Evolutionary conservation across 2,329 filamentous ascomycete genomes (phyloP).

Genomic region (Gaeumannomyces tritici): DNA sequence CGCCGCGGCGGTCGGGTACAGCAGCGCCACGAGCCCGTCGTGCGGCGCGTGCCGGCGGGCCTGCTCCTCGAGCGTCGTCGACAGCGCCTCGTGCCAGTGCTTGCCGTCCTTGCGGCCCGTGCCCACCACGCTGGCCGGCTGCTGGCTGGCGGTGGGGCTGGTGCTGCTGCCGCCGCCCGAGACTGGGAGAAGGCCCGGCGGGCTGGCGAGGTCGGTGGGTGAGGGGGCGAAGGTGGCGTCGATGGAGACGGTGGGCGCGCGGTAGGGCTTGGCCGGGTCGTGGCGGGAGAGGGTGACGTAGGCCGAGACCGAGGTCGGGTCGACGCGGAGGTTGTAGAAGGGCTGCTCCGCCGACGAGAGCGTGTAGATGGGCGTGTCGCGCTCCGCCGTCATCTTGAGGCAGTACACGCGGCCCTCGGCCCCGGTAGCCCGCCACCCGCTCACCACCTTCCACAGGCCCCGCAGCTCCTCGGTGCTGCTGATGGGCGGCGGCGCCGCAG

Average conservation of each 20-base stretch:
- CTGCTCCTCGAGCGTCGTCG: constrained; percentile 48
- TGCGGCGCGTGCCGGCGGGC: constrained; percentile 42
- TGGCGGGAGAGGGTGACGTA: constrained; percentile 49
- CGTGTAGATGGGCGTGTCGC: constrained; percentile 56
- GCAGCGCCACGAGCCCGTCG: constrained; percentile 56
- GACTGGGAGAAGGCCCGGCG: constrained; percentile 9
- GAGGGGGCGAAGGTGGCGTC: constrained; percentile 8
- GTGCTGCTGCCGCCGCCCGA: constrained; percentile 12
- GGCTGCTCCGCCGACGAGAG: constrained; percentile 52
- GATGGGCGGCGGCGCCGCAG: constrained; percentile 37
- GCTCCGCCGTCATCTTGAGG: constrained; percentile 44
- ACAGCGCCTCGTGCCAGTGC: constrained; percentile 48
- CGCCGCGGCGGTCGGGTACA: constrained; percentile 58
- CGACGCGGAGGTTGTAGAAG: constrained; percentile 57
- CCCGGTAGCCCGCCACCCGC: constrained; percentile 56
- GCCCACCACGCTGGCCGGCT: constrained; percentile 34
- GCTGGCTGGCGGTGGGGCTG: constrained; percentile 14
- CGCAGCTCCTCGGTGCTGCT: constrained; percentile 53
- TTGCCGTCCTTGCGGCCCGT: constrained; percentile 30
- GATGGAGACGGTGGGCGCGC: constrained; percentile 28
- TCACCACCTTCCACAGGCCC: constrained; percentile 58
- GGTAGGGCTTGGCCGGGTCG: constrained; percentile 50
- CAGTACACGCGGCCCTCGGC: constrained; percentile 51
- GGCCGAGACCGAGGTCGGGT: constrained; percentile 54
- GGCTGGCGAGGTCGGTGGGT: not conserved